Evolutionary conservation across 78 protist genomes (phyloP).

Genomic region (Parvularia atlantis): DNA sequence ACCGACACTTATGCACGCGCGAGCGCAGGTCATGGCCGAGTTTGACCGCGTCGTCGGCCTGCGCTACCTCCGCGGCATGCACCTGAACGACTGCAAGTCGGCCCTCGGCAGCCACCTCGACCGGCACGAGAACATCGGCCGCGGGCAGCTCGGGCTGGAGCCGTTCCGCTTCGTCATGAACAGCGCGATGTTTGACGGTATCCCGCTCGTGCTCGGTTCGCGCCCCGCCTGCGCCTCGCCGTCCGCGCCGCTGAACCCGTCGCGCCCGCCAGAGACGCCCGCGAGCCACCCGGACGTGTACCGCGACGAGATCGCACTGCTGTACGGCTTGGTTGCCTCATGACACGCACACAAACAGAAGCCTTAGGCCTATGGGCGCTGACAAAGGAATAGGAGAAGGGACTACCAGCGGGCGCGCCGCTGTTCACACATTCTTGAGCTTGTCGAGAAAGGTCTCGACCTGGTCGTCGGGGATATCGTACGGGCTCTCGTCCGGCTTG

Average conservation of each 20-base stretch:
- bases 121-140: conserved; percentile 45
- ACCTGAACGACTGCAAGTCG: conserved; percentile 45
- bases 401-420: too few relatives aligned
- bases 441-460: too few relatives aligned
- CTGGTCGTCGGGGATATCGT: too few relatives aligned
- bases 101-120: conserved; percentile 21
- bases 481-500: too few relatives aligned
- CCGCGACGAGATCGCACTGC: neutral
- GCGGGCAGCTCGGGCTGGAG: conserved; percentile 15
- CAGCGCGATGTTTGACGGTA: conserved; percentile 17
- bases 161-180: conserved; percentile 38
- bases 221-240: neutral
- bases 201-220: conserved; percentile 58
- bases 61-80: conserved; percentile 33
- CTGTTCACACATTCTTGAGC: too few relatives aligned
- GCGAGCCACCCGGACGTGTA: too few relatives aligned
- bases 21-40: conserved; percentile 18
- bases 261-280: neutral
- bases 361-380: too few relatives aligned
- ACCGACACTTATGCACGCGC: too few relatives aligned
- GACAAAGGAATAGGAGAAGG: too few relatives aligned
- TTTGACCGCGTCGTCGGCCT: conserved; percentile 49
- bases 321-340: too few relatives aligned
- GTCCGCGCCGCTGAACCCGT: neutral
- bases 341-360: too few relatives aligned